Evolutionary conservation across 208 protist genomes (phyloP), one percentile per base, ranked within the genome.

Genomic region (Crithidia expoeki): DNA sequence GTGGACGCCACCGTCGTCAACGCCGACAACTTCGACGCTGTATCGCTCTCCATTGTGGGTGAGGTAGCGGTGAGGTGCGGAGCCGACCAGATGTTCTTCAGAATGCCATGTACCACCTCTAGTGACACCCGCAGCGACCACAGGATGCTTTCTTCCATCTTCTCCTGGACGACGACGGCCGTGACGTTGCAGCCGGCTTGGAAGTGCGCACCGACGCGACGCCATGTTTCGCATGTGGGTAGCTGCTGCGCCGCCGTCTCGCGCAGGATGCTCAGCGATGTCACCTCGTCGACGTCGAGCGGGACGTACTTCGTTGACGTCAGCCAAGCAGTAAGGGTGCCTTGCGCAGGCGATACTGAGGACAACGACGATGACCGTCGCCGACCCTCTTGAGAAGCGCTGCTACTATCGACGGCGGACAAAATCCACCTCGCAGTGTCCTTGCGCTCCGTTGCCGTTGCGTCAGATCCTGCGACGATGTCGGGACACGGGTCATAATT

Each of bases 161-260:
- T n/a, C 46, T 68, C 70, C 61, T 75, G 70, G 21, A 56, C 55
- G 42, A 75, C 61, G n/a, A 47, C 70, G 17, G 47, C 70, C 32
- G 70, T 63, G 46, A 46, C 50, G 40, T 68, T 68, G 61, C 44
- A 68, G 53, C 70, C 70, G 34, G 40, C 52, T 4, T 40, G 38
- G 5, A 69, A 52, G 55, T 25, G 61, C 28, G 17, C 30, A 30
- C 70, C 23, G 17, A 75, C 3, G 17, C 11, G 40, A 21, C 61
- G 61, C 70, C 70, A 75, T 53, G 61, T 68, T 53, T 33, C 61
- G 61, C 70, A 68, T 7, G 12, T 32, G 4, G 58, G 28, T 23
- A 59, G 42, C 60, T 25, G 42, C 60, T 16, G 49, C 17, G 53
- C 25, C 1, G 32, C 46, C 10, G 40, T 21, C 21, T 67, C 61